Conservation (phyloP, 768 basidiomycete species). For the Rhodotorula sphaerocarpa region DNA sequence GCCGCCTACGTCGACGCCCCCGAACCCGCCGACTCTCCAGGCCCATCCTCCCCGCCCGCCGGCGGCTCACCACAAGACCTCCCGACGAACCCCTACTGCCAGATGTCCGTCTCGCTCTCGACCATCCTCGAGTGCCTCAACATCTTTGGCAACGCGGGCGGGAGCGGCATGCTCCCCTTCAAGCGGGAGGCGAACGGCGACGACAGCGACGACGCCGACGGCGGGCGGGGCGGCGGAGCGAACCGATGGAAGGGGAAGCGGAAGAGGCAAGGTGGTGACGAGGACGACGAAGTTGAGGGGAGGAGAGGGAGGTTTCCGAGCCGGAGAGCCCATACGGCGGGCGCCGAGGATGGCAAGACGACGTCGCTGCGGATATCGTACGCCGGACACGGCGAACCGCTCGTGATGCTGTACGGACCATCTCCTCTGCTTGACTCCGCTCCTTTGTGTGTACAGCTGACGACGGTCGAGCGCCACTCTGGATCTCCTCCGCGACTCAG, state of each 20-base stretch:
- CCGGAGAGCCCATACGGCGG: not conserved
- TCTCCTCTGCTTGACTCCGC: not conserved
- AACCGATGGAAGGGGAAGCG: constrained; percentile 1
- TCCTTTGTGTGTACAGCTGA: too few relatives aligned
- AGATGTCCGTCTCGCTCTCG: constrained; percentile 73
- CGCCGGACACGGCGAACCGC: constrained; percentile 32
- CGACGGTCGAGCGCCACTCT: not conserved
- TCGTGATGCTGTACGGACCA: constrained; percentile 38
- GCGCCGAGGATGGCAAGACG: constrained; percentile 14
- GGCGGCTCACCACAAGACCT: constrained; percentile 34
- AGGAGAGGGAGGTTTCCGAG: not conserved
- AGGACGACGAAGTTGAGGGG: constrained; percentile 5
- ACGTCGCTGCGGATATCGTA: constrained; percentile 35
- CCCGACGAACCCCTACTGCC: constrained; percentile 17
- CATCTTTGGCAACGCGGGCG: constrained; percentile 73
- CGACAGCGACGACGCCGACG: constrained; percentile 13
- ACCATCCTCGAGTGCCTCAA: constrained; percentile 83
- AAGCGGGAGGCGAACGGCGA: constrained; percentile 21
- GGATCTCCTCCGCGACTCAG: constrained; percentile 4
- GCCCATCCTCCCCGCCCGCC: constrained; percentile 40
- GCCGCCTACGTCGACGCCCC: constrained; percentile 36
- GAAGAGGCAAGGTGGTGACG: constrained; percentile 10
- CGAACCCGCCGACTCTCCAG: constrained; percentile 41
- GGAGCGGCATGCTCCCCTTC: constrained; percentile 20
- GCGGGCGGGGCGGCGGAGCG: constrained; percentile 6